Evolutionary conservation across 352 stramenopile genomes (phyloP).

Genomic region (Globisporangium middletonii): DNA sequence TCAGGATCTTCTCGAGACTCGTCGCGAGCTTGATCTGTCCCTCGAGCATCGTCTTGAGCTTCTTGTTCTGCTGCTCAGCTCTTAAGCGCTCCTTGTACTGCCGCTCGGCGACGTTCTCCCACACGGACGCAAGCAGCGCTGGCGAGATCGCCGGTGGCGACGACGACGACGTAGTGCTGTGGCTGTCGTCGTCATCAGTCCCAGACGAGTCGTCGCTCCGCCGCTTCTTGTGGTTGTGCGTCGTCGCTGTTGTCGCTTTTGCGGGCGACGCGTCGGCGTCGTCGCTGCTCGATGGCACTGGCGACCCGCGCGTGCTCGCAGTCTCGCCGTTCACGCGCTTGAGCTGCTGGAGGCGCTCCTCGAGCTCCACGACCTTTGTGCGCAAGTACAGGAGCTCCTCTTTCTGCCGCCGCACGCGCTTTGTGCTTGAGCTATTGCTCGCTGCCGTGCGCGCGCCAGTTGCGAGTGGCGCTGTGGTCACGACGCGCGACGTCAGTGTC

Average conservation of each 20-base stretch:
- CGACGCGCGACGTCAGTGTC: not conserved
- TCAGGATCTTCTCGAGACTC: conserved; percentile 18
- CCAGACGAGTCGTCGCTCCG: not conserved
- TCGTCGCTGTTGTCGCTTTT: not conserved
- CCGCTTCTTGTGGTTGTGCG: not conserved
- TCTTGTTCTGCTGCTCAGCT: conserved; percentile 23
- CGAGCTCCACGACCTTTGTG: conserved; percentile 16
- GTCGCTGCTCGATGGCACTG: conserved; percentile 3
- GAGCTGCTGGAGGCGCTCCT: conserved; percentile 13
- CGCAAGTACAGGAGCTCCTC: conserved; percentile 19
- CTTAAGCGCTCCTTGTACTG: conserved; percentile 20
- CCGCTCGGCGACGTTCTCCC: conserved; percentile 23
- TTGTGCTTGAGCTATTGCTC: conserved; percentile 13
- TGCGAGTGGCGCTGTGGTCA: not conserved
- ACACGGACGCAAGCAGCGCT: conserved; percentile 15
- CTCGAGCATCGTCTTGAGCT: conserved; percentile 26
- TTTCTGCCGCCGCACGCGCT: conserved; percentile 18
- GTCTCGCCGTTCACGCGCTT: conserved; percentile 12
- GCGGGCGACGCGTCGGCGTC: conserved; percentile 4
- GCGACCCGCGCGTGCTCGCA: conserved; percentile 6
- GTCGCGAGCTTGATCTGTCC: conserved; percentile 22
- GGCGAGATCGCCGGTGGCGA: conserved; percentile 17
- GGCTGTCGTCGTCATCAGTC: conserved; percentile 1
- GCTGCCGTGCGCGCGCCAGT: too few species aligned
- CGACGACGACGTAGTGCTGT: not conserved